These are phyloP conservation scores for Solidago caesia DNA, from an alignment of 129 eudicot genomes.

Conservation along the genomic window DNA sequence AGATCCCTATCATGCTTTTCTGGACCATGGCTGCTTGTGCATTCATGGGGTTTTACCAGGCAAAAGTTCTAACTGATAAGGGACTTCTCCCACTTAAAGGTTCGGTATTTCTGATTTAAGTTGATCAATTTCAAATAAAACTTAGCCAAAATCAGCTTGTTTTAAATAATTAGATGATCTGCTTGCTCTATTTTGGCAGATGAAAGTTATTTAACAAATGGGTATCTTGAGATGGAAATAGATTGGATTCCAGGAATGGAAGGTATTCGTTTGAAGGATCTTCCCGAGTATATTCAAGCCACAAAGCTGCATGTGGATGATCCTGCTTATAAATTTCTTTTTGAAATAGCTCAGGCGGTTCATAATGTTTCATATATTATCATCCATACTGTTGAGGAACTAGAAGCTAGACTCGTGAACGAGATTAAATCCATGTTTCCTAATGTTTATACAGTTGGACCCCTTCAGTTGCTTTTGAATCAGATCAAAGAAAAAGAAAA, in stretches of 20 bases:
- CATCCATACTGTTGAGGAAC: slow-evolving; percentile 51
- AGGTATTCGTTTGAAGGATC: slow-evolving; percentile 39
- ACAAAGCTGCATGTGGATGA: slow-evolving; percentile 43
- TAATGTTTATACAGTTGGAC: slow-evolving; percentile 30
- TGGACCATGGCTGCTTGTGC: slow-evolving; percentile 40
- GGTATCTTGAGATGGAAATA: slow-evolving; percentile 43
- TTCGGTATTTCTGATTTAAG: neutral
- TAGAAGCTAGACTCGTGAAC: slow-evolving; percentile 38
- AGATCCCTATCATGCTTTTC: slow-evolving; percentile 27
- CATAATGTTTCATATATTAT: slow-evolving; percentile 36
- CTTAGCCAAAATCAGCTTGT: neutral
- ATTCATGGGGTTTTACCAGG: slow-evolving; percentile 38
- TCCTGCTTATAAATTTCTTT: slow-evolving; percentile 28
- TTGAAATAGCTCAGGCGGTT: slow-evolving; percentile 9
- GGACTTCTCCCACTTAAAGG: slow-evolving; percentile 39
- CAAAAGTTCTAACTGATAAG: slow-evolving; percentile 20
- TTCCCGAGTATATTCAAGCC: slow-evolving; percentile 44
- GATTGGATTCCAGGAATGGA: slow-evolving; percentile 57
- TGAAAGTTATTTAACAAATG: slow-evolving; percentile 44
- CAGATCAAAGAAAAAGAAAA: slow-evolving; percentile 18
- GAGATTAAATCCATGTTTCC: slow-evolving; percentile 31
- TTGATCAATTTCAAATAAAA: neutral
- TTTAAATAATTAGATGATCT: neutral
- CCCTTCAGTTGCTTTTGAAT: no score
- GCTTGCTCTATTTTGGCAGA: slow-evolving; percentile 31